Conservation (phyloP, 139 green algal genomes). For the Desmodesmus armatus region DNA sequence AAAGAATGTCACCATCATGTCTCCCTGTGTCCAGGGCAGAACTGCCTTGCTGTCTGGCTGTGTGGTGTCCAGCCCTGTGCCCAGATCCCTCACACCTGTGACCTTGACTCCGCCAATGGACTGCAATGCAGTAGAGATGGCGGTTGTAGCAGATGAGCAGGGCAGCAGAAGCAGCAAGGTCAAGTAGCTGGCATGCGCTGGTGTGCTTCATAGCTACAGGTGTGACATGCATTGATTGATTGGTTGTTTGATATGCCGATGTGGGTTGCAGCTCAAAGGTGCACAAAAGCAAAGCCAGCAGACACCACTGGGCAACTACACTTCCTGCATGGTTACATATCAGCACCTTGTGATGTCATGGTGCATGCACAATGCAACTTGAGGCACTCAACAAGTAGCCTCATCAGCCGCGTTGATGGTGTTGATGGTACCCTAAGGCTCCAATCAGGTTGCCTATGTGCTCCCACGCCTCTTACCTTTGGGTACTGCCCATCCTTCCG, state of each 20-base stretch:
- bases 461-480: no score
- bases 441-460: no score
- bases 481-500: constrained; percentile 28
- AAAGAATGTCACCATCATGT: constrained; percentile 82
- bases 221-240: no score
- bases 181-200: no score
- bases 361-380: no score
- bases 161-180: constrained; percentile 1
- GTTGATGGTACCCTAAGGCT: no score
- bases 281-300: background rate
- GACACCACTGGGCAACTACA: no score
- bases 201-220: no score
- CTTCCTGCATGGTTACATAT: no score
- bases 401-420: no score
- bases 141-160: background rate
- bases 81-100: constrained; percentile 62
- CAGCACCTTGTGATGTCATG: no score
- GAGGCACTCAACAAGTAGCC: no score
- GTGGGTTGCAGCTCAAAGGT: background rate
- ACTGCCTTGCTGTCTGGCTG: constrained; percentile 53
- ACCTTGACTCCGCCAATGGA: constrained; percentile 36
- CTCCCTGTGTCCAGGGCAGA: constrained; percentile 74
- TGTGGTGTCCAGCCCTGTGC: constrained; percentile 73
- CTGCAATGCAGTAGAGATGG: constrained; percentile 11
- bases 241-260: background rate